Evolutionary conservation across 345 rosid species (phyloP).

Genomic region (Lenwebbia sp.): DNA sequence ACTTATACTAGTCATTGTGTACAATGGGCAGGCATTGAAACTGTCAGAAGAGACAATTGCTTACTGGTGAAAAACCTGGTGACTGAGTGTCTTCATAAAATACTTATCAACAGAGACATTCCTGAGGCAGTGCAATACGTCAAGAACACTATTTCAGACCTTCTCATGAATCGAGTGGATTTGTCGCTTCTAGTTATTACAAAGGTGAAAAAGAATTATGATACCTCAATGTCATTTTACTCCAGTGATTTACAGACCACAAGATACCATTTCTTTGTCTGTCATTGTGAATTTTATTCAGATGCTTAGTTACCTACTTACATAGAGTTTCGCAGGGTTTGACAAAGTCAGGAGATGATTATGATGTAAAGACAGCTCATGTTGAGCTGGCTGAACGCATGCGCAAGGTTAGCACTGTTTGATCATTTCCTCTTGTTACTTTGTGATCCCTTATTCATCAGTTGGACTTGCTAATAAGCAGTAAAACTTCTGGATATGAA

Average conservation of each 20-base stretch:
- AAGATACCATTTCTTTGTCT: constrained; percentile 4
- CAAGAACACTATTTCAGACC: constrained; percentile 88
- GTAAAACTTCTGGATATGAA: neutral
- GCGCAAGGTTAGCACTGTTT: constrained; percentile 68
- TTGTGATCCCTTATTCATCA: neutral
- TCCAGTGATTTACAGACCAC: neutral
- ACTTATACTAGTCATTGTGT: constrained; percentile 2
- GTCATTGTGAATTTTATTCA: neutral
- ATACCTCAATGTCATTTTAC: neutral
- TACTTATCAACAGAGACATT: constrained; percentile 76
- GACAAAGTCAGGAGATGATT: constrained; percentile 92
- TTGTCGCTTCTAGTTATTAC: constrained; percentile 94
- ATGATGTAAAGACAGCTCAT: constrained; percentile 93
- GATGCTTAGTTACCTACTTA: neutral
- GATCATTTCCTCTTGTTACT: neutral
- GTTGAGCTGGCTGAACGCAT: constrained; percentile 98
- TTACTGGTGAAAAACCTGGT: constrained; percentile 91
- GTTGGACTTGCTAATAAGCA: neutral
- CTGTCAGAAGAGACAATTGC: constrained; percentile 98
- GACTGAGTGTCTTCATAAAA: constrained; percentile 83
- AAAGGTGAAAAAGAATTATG: constrained; percentile 37
- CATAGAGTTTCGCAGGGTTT: constrained; percentile 52
- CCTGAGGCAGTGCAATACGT: constrained; percentile 86
- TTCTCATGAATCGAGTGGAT: constrained; percentile 97
- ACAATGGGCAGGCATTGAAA: constrained; percentile 71